Conservation (phyloP, 2,329 filamentous ascomycete genomes). For the Ceratocystis destructans region DNA sequence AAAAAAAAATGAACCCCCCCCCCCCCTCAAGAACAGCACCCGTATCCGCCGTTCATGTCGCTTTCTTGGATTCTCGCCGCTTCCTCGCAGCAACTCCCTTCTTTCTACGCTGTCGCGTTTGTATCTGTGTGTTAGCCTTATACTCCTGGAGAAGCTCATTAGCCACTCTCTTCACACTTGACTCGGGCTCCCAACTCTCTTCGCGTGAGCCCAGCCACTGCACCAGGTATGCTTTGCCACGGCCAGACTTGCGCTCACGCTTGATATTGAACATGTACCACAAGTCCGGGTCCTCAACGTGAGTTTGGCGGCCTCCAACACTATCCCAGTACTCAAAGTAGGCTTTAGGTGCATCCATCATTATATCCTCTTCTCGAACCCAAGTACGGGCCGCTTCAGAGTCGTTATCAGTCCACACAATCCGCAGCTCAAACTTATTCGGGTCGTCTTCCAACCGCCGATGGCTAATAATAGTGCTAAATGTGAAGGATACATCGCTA, state of each 20-base stretch:
- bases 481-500: not conserved
- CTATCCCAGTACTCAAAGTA: constrained; percentile 17
- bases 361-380: constrained; percentile 14
- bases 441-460: constrained; percentile 5
- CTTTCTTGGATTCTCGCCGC: not conserved
- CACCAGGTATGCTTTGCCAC: constrained; percentile 7
- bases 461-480: constrained; percentile 4
- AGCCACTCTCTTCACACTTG: constrained; percentile 9
- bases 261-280: constrained; percentile 18
- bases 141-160: constrained; percentile 10
- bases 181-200: constrained; percentile 14
- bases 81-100: not conserved
- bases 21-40: not conserved
- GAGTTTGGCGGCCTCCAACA: constrained; percentile 14
- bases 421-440: constrained; percentile 15
- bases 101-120: not conserved
- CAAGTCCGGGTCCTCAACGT: constrained; percentile 15
- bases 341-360: constrained; percentile 9
- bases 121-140: not conserved
- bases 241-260: constrained; percentile 8
- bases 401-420: constrained; percentile 8
- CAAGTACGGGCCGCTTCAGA: not conserved
- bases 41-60: not conserved
- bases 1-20: not conserved
- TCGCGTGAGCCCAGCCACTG: constrained; percentile 18